These are phyloP conservation scores for Ceratobasidium papillatum DNA, from an alignment of 1,284 basidiomycete species.

Conservation along the genomic window DNA sequence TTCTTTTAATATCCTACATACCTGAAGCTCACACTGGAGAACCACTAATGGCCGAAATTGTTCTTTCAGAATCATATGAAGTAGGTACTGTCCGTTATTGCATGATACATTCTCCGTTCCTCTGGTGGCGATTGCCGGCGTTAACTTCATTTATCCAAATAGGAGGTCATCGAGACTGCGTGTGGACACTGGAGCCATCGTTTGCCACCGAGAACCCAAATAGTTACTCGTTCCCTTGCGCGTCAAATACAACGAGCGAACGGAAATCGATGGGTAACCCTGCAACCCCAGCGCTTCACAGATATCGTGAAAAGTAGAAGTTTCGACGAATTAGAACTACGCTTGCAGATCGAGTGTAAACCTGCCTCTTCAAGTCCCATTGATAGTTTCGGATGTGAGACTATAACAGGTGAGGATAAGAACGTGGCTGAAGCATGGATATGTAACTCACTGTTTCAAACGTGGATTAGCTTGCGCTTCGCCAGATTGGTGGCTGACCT, in stretches of 20 bases:
- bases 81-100: too few species aligned
- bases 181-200: neutral
- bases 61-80: slow-evolving; percentile 13
- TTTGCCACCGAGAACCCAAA: neutral
- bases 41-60: neutral
- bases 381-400: neutral
- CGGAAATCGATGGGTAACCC: neutral
- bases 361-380: neutral
- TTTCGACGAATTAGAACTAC: neutral
- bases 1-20: neutral
- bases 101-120: too few species aligned
- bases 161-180: slow-evolving; percentile 12
- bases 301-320: neutral
- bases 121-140: neutral
- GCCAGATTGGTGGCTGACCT: neutral
- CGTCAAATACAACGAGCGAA: neutral
- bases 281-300: neutral
- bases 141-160: too few species aligned
- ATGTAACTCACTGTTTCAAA: too few species aligned
- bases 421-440: neutral
- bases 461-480: neutral
- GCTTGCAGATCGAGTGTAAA: neutral
- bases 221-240: neutral
- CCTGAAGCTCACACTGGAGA: neutral
- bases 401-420: neutral